Percentiles rank a stretch among this genome's conserved stretches.
These are phyloP conservation scores for Centaurea solstitialis DNA, from an alignment of 129 eudicot genomes.

Conservation along the genomic window DNA sequence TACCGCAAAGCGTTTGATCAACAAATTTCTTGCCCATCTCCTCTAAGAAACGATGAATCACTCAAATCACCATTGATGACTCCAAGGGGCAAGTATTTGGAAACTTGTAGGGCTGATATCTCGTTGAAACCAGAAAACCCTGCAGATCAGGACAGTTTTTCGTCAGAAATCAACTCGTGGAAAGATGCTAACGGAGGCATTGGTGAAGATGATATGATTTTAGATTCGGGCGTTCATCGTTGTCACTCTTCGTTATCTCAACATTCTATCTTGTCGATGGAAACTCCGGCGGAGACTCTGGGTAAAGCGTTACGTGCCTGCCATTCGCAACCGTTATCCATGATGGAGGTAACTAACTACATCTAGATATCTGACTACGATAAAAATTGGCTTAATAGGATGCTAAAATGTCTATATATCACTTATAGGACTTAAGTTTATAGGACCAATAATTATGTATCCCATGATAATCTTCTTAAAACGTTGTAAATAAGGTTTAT, in stretches of 20 bases:
- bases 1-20: slow-evolving; percentile 84
- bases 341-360: slow-evolving; percentile 66
- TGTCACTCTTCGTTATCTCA: slow-evolving; percentile 89
- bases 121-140: slow-evolving; percentile 38
- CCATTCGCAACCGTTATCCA: slow-evolving; percentile 91
- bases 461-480: too few relatives aligned
- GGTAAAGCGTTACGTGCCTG: slow-evolving; percentile 73
- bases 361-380: neutral
- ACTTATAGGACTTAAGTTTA: neutral
- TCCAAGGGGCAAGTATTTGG: slow-evolving; percentile 56
- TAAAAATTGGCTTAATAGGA: neutral
- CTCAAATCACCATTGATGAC: slow-evolving; percentile 51
- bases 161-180: slow-evolving; percentile 10
- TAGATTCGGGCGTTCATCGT: slow-evolving; percentile 67
- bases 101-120: slow-evolving; percentile 47
- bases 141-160: slow-evolving; percentile 18
- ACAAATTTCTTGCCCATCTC: slow-evolving; percentile 62
- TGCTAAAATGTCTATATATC: neutral
- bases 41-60: slow-evolving; percentile 43
- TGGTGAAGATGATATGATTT: slow-evolving; percentile 36
- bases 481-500: neutral
- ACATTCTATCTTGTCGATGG: slow-evolving; percentile 41
- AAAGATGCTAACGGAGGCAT: slow-evolving; percentile 26
- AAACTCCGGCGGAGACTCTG: slow-evolving; percentile 50
- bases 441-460: neutral